Evolutionary conservation across 108 stramenopile species (phyloP).

Genomic region (Cyclotella choctawhatcheeana): DNA sequence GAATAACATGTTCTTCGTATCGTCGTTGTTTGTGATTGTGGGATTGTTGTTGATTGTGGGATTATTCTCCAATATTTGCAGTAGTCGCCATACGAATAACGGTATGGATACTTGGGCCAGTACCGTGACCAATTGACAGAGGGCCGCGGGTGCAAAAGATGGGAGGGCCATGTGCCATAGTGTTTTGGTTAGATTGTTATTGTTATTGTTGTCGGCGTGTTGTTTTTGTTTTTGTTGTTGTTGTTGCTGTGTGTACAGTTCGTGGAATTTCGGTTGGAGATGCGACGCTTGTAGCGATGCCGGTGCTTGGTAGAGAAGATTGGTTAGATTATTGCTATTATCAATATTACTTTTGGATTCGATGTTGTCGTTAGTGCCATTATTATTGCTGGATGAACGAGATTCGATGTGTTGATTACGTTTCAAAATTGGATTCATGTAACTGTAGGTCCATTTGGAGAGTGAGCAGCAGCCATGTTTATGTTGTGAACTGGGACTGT

Average conservation of each 20-base stretch:
- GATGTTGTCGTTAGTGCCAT: not conserved
- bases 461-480: slow-evolving; percentile 5
- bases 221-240: not conserved
- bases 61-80: slow-evolving; percentile 65
- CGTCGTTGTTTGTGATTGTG: too few relatives aligned
- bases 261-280: slow-evolving; percentile 23
- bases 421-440: slow-evolving; percentile 44
- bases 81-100: slow-evolving; percentile 69
- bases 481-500: not conserved
- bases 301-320: slow-evolving; percentile 24
- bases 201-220: not conserved
- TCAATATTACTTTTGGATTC: too few relatives aligned
- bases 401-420: slow-evolving; percentile 24
- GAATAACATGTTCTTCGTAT: slow-evolving; percentile 26
- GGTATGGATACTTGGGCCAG: slow-evolving; percentile 73
- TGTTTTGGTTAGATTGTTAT: slow-evolving; percentile 16
- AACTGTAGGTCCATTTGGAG: slow-evolving; percentile 40
- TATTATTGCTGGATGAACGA: not conserved
- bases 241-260: not conserved
- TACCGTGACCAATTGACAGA: slow-evolving; percentile 73
- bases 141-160: slow-evolving; percentile 72
- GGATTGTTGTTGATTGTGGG: too few relatives aligned
- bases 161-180: slow-evolving; percentile 64
- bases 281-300: slow-evolving; percentile 7
- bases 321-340: too few relatives aligned